Evolutionary conservation across 768 basidiomycete genomes (phyloP).

Genomic region (Kwoniella sp.): DNA sequence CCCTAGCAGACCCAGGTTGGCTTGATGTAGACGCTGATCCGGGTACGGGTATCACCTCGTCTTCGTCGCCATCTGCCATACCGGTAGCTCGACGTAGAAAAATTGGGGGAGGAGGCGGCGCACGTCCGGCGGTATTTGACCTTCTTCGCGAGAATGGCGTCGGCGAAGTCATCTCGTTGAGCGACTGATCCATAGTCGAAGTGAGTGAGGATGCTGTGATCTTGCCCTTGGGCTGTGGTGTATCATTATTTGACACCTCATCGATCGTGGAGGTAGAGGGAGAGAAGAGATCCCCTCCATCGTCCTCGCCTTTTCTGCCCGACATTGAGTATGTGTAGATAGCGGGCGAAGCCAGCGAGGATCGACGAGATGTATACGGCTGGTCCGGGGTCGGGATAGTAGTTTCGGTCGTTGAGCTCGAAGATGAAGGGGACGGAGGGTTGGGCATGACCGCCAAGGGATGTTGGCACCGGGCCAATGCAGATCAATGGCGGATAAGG

Average conservation of each 20-base stretch:
- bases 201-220: slow-evolving; percentile 1
- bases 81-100: slow-evolving; percentile 40
- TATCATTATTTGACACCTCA: not conserved
- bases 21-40: slow-evolving; percentile 15
- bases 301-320: slow-evolving; percentile 6
- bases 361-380: slow-evolving; percentile 19
- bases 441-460: slow-evolving; percentile 7
- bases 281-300: slow-evolving; percentile 11
- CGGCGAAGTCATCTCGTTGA: slow-evolving; percentile 12
- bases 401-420: slow-evolving; percentile 17
- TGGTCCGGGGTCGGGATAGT: slow-evolving; percentile 31
- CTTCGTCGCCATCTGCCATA: slow-evolving; percentile 2
- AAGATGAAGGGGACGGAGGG: slow-evolving; percentile 18
- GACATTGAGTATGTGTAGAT: slow-evolving; percentile 7
- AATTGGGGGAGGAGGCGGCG: slow-evolving; percentile 40
- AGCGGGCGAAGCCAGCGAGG: slow-evolving; percentile 16
- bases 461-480: not conserved
- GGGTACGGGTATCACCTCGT: slow-evolving; percentile 12
- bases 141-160: slow-evolving; percentile 18
- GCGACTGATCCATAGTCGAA: not conserved
- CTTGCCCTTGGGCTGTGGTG: slow-evolving; percentile 7
- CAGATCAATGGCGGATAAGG: not conserved
- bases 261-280: not conserved
- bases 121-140: slow-evolving; percentile 25
- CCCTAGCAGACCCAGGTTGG: slow-evolving; percentile 9